These are phyloP conservation scores for Leccinum rimulosum DNA, from an alignment of 768 basidiomycete genomes.

Conservation along the genomic window DNA sequence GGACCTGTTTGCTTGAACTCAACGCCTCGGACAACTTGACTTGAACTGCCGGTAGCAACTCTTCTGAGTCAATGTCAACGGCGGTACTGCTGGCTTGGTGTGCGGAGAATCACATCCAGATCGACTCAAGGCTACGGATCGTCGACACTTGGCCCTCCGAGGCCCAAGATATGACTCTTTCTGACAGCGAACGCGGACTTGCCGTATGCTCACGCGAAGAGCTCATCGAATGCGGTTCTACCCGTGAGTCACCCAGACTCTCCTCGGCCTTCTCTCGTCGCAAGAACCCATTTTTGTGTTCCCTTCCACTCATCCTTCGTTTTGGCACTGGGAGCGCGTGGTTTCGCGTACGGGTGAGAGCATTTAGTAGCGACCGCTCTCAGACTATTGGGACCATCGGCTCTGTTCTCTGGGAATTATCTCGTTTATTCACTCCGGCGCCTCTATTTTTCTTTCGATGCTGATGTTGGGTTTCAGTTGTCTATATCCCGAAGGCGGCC, in stretches of 20 bases:
- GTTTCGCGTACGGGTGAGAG: neutral
- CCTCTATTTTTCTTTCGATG: neutral
- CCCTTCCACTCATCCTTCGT: neutral
- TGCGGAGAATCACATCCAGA: constrained; percentile 39
- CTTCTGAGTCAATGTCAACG: constrained; percentile 17
- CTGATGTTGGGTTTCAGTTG: constrained; percentile 43
- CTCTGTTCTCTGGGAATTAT: constrained; percentile 2
- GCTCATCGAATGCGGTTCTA: constrained; percentile 20
- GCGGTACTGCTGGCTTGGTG: constrained; percentile 48
- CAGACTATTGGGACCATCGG: constrained; percentile 1
- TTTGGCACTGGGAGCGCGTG: neutral
- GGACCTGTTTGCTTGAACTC: constrained; percentile 16
- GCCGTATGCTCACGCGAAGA: constrained; percentile 25
- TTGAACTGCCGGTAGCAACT: neutral
- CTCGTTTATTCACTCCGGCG: constrained; percentile 1
- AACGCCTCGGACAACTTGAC: constrained; percentile 21
- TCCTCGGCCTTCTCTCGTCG: constrained; percentile 11
- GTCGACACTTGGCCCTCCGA: constrained; percentile 6
- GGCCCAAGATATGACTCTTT: constrained; percentile 7
- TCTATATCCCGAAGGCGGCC: constrained; percentile 58
- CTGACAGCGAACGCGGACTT: constrained; percentile 14
- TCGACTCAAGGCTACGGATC: constrained; percentile 47
- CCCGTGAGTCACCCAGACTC: constrained; percentile 28
- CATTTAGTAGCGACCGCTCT: neutral
- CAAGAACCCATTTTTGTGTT: neutral